Conservation (phyloP, 441 rosid genomes). For the Erodium trifolium region DNA sequence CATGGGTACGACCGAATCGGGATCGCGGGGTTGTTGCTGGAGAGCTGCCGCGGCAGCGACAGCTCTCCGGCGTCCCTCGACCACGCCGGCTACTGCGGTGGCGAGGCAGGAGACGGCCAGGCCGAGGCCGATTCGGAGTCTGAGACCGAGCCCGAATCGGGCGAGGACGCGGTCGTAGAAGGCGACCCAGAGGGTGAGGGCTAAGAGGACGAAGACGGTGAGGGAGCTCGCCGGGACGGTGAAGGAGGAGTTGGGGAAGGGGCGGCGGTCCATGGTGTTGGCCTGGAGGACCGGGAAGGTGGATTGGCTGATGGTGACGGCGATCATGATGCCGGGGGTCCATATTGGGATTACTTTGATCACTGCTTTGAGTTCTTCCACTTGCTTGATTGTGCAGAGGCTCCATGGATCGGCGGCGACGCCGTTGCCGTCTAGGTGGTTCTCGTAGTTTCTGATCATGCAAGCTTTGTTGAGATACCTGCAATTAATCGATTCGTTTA, state of each 20-base stretch:
- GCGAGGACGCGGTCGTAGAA: constrained; percentile 61
- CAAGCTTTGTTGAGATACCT: constrained; percentile 88
- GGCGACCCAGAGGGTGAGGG: constrained; percentile 49
- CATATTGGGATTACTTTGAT: constrained; percentile 68
- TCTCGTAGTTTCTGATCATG: constrained; percentile 44
- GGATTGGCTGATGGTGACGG: constrained; percentile 56
- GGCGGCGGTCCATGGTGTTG: constrained; percentile 56
- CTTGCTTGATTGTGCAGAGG: constrained; percentile 72
- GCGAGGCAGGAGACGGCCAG: constrained; percentile 46
- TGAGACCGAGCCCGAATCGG: constrained; percentile 43
- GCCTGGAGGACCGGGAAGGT: constrained; percentile 68
- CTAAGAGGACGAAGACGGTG: constrained; percentile 41
- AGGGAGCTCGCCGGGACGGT: constrained; percentile 74
- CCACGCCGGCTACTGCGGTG: constrained; percentile 52
- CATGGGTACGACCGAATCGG: constrained; percentile 40
- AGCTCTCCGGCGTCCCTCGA: constrained; percentile 51
- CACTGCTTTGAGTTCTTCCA: constrained; percentile 77
- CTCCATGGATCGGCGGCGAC: constrained; percentile 56
- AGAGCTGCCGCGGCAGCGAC: constrained; percentile 28
- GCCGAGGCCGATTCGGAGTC: constrained; percentile 75
- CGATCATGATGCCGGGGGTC: constrained; percentile 70
- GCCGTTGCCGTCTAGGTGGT: constrained; percentile 33
- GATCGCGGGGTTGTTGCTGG: constrained; percentile 44
- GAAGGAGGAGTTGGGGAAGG: constrained; percentile 35
- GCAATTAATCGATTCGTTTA: background rate